Evolutionary conservation across 2,329 filamentous ascomycete genomes (phyloP).

Genomic region (Incumbomyces lentus): DNA sequence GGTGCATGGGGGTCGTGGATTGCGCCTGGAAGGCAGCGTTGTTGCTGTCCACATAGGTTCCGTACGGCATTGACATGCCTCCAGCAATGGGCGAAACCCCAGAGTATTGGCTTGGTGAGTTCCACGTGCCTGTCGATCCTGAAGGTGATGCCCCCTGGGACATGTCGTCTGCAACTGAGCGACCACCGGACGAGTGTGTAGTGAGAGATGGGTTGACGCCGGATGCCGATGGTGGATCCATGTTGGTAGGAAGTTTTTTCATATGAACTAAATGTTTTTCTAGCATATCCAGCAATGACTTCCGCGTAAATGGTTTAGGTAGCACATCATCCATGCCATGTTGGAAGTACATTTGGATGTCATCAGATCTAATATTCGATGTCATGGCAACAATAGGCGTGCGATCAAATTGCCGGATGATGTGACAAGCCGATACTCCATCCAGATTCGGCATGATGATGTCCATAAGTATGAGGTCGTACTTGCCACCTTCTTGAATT

Average conservation of each 20-base stretch:
- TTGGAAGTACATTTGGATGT: slow-evolving; percentile 94
- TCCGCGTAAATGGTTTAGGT: slow-evolving; percentile 90
- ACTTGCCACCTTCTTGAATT: slow-evolving; percentile 56
- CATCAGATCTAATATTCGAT: slow-evolving; percentile 91
- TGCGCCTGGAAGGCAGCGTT: background rate
- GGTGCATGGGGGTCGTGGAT: background rate
- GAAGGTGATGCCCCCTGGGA: slow-evolving; percentile 53
- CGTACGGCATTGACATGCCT: slow-evolving; percentile 34
- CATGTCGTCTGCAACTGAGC: slow-evolving; percentile 52
- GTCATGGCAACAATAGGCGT: slow-evolving; percentile 96
- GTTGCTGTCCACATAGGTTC: slow-evolving; percentile 3
- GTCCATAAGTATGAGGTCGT: slow-evolving; percentile 71
- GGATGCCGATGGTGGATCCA: slow-evolving; percentile 38
- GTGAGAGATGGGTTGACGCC: slow-evolving; percentile 7
- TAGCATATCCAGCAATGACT: slow-evolving; percentile 72
- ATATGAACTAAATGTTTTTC: slow-evolving; percentile 82
- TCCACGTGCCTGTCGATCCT: slow-evolving; percentile 50
- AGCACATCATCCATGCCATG: slow-evolving; percentile 97
- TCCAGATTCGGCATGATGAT: slow-evolving; percentile 97
- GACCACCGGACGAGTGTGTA: slow-evolving; percentile 41
- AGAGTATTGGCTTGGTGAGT: slow-evolving; percentile 50
- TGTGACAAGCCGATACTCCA: slow-evolving; percentile 84
- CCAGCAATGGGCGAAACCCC: slow-evolving; percentile 47
- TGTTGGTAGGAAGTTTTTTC: slow-evolving; percentile 54
- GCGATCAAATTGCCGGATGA: slow-evolving; percentile 78